Base-by-base conservation (phyloP, 108 stramenopile species). In the Stephanodiscus triporus region DNA sequence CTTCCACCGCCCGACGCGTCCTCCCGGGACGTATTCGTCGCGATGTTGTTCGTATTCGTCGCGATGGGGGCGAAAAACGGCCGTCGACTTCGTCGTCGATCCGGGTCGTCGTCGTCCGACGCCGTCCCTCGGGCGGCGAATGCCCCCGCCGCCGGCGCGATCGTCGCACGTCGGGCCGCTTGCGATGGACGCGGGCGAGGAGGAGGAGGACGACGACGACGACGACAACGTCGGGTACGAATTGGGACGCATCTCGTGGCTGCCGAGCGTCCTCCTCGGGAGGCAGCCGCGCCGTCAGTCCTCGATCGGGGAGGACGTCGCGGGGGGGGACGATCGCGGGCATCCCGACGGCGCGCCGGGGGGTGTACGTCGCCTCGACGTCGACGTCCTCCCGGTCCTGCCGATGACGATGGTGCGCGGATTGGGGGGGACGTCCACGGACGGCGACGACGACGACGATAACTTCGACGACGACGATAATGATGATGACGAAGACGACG, bases 331-430 rank as follows among this genome's bases (percentile, higher is more conserved):
- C 55, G 9, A 24, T 26, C 2, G 27, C 55, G 13, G n/a, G 8
- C 9, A 1, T 9, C 17, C 1, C 53, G 9, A 9, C 20, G 1
- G 22, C 53, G 36, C 36, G 36, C 20, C 26, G 36, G 22, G 63
- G 32, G 17, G 22, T 54, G 13, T 64, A 73, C 23, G 72, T 51
- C 30, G 23, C 30, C 66, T 16, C 29, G 55, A 63, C 19, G 27
- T 68, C 14, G 67, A 76, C 40, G 32, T 68, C 29, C 30, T 76
- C 13, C 75, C 75, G 3, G 75, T 76, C 27, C 13, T 76, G n/a
- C 75, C 75, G 10, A 63, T 76, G 75, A 68, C 36, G 13, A 76
- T 76, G 75, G 75, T 76, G 6, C 59, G 58, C 24, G 75, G 75
- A 24, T n/a, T 76, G 23, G 67, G 51, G 26, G 65, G 66, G 6